These are phyloP conservation scores for Diutina rugosa DNA, from an alignment of 1,139 yeast genomes.

Conservation along the genomic window DNA sequence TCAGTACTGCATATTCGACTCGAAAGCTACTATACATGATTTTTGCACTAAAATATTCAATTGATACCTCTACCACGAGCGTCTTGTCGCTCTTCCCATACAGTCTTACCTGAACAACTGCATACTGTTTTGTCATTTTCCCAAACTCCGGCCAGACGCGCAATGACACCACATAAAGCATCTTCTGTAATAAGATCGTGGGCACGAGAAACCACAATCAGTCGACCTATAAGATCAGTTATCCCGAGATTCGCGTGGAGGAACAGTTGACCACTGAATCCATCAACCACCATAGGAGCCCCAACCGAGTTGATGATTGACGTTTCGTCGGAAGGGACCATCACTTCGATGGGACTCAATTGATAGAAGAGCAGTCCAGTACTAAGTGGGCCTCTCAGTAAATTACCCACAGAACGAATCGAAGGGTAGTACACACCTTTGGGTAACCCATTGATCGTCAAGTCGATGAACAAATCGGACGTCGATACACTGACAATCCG, in stretches of 20 bases:
- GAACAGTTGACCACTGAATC: conserved; percentile 51
- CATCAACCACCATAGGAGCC: conserved; percentile 9
- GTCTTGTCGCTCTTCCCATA: conserved; percentile 88
- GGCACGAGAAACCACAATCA: conserved; percentile 46
- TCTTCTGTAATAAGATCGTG: conserved; percentile 25
- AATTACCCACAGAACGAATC: conserved; percentile 60
- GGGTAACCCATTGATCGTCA: conserved; percentile 61
- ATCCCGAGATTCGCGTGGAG: conserved; percentile 45
- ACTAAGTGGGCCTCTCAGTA: conserved; percentile 58
- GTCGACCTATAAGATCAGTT: conserved; percentile 65
- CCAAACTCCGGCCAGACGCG: conserved; percentile 96
- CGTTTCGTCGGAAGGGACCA: conserved; percentile 16
- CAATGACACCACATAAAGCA: conserved; percentile 74
- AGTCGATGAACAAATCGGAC: conserved; percentile 47
- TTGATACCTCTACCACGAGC: conserved; percentile 23
- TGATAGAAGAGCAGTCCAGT: conserved; percentile 44
- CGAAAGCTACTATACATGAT: not conserved
- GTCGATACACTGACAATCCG: conserved; percentile 64
- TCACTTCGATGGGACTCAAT: conserved; percentile 36
- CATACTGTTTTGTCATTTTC: conserved; percentile 90
- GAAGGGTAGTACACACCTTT: conserved; percentile 59
- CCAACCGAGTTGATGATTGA: conserved; percentile 29
- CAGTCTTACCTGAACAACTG: conserved; percentile 87
- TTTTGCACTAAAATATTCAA: too few relatives aligned
- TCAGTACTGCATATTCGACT: not conserved